These are phyloP conservation scores for Coprinopsis marcescibilis DNA, from an alignment of 768 basidiomycete species.

Conservation along the genomic window DNA sequence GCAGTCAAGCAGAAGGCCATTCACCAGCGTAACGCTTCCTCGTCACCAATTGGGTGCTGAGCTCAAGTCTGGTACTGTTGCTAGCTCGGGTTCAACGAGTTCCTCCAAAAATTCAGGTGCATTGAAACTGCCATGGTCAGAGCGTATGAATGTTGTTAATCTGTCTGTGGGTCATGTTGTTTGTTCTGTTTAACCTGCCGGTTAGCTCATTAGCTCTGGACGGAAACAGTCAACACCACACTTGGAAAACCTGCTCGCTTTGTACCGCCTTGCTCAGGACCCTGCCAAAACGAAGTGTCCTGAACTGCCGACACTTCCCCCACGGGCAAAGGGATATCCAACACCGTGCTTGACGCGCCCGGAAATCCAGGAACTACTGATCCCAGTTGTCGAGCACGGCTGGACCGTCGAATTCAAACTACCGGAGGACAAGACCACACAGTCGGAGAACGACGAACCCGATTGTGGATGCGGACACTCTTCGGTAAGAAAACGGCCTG, in stretches of 20 bases:
- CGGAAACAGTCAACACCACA: not conserved
- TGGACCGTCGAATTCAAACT: slow-evolving; percentile 3
- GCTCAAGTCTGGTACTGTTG: no score
- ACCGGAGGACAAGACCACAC: not conserved
- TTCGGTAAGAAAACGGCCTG: not conserved
- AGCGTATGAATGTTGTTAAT: not conserved
- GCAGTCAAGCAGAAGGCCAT: no score
- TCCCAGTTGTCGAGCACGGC: not conserved
- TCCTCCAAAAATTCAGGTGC: no score
- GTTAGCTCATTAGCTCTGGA: not conserved
- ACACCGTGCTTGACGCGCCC: slow-evolving; percentile 1
- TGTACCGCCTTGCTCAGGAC: slow-evolving; percentile 1
- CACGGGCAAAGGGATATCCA: slow-evolving; percentile 7
- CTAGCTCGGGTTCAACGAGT: no score
- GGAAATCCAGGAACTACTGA: not conserved
- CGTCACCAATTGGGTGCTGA: no score
- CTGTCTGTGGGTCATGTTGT: not conserved
- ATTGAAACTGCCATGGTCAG: not conserved
- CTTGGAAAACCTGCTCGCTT: not conserved
- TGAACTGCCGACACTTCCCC: slow-evolving; percentile 1
- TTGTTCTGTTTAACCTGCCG: not conserved
- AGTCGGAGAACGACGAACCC: no score
- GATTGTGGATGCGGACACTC: slow-evolving; percentile 7
- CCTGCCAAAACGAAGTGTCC: not conserved
- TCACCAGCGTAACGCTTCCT: no score